Evolutionary conservation across 768 basidiomycete species (phyloP), one percentile per base, ranked within the genome.

Genomic region (Clathrus columnatus): DNA sequence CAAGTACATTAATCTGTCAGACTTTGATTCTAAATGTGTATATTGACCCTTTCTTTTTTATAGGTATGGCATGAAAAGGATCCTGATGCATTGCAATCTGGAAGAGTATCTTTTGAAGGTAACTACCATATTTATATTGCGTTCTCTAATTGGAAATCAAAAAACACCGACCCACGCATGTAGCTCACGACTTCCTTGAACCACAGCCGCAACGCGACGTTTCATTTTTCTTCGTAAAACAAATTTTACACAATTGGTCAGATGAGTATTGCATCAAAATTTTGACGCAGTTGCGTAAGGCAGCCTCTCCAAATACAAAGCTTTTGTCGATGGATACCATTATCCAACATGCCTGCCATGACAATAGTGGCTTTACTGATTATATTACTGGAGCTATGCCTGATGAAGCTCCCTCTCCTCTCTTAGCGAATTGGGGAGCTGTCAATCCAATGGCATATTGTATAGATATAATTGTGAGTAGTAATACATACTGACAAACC

Each of bases 201-300:
- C 67, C 59, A 50, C 64, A 62, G 55, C 67, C 51, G 62, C 55
- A 20, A 65, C 68, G 67, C 52, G 62, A 51, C 61, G 68, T 54
- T 44, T 56, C 66, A 1, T 61, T 68, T 17, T 68, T 63, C 59
- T 29, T 68, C 36, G 48, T 69, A n/a, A 57, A 63, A 21, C 52
- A 42, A 28, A 62, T 70, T 45, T 42, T 65, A 14, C 69, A 72
- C 53, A 67, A 70, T 54, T 70, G 69, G 69, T 51, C 70, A 1
- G 70, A 70, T 56, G 57, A 64, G 6, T 66, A 68, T 50, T 56
- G 50, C 47, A n/a, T 60, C 30, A 63, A 59, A 49, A 66, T 69
- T 42, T 51, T 69, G 32, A 51, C 54, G 24, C 53, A 57, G 11
- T 57, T 68, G 17, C 62, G 68, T 29, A 59, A 48, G 6, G 60